A percentile compares a stretch with the other conserved stretches of the same genome.
Conservation (phyloP, 805 yeast genomes). For the Kodamaea leandrae region DNA sequence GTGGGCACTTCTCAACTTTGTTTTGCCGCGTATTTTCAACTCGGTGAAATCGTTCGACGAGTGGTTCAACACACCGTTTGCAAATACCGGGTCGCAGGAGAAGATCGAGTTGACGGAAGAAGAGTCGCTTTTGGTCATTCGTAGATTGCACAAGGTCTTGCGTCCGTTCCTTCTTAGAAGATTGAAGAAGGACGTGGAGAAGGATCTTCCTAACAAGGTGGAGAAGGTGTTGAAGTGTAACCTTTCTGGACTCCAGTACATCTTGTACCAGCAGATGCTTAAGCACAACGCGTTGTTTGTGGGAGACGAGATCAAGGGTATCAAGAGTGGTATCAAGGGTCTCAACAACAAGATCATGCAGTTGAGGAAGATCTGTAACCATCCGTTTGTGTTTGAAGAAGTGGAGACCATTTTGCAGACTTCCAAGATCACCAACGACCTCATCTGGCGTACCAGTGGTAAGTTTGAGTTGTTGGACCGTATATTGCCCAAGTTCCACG, state of each 20-base stretch:
- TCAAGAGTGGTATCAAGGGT: constrained; percentile 70
- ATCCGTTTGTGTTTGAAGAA: constrained; percentile 84
- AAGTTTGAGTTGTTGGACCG: constrained; percentile 78
- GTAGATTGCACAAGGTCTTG: constrained; percentile 83
- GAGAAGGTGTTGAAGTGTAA: constrained; percentile 81
- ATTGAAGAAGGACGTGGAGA: constrained; percentile 83
- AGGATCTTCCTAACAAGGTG: constrained; percentile 79
- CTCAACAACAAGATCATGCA: constrained; percentile 84
- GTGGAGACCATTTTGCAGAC: constrained; percentile 72
- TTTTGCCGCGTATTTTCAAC: constrained; percentile 78
- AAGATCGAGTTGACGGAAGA: constrained; percentile 80
- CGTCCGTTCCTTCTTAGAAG: constrained; percentile 83
- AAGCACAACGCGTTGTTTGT: constrained; percentile 67
- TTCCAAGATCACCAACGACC: constrained; percentile 56
- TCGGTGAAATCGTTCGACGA: constrained; percentile 85
- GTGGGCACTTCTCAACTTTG: constrained; percentile 82
- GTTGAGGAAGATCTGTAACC: constrained; percentile 79
- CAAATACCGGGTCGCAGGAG: constrained; percentile 79
- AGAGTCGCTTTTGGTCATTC: constrained; percentile 75
- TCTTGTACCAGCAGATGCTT: constrained; percentile 74
- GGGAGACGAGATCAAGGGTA: constrained; percentile 52
- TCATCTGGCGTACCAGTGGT: constrained; percentile 75
- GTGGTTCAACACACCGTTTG: constrained; percentile 89
- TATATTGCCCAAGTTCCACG: constrained; percentile 70
- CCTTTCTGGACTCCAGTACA: constrained; percentile 66